phyloP scores from a whole-genome alignment of 768 basidiomycete genomes.

The Tricholoma saponaceum region DNA sequence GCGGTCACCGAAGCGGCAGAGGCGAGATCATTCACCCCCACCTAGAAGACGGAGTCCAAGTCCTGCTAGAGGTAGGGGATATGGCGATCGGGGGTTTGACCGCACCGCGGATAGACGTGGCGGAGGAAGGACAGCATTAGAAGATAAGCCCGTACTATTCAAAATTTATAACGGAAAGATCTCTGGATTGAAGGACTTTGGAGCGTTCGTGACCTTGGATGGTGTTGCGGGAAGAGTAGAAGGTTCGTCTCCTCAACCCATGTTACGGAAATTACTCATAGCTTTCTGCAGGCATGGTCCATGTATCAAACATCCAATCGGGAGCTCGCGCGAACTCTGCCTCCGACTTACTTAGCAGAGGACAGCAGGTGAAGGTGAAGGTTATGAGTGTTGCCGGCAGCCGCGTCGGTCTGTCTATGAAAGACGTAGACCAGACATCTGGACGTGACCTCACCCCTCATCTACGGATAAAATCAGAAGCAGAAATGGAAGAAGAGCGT shows the following conservation, averaged over 20 bases:
- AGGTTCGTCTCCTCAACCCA: conserved; percentile 50
- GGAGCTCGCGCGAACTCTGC: conserved; percentile 85
- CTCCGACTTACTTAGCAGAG: conserved; percentile 78
- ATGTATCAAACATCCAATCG: conserved; percentile 88
- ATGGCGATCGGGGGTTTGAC: conserved; percentile 37
- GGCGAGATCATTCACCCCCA: conserved; percentile 46
- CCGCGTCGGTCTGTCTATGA: conserved; percentile 89
- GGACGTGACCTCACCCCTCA: conserved; percentile 94
- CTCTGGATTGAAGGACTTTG: conserved; percentile 88
- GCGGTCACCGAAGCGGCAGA: conserved; percentile 57
- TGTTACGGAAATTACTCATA: conserved; percentile 7
- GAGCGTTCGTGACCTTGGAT: conserved; percentile 89
- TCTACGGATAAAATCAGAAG: conserved; percentile 89
- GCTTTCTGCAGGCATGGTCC: conserved; percentile 78
- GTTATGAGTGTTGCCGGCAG: conserved; percentile 89
- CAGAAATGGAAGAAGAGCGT: conserved; percentile 85
- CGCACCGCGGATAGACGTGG: conserved; percentile 29
- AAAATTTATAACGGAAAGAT: conserved; percentile 93
- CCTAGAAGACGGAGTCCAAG: conserved; percentile 52
- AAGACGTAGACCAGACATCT: conserved; percentile 90
- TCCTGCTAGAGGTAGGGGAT: conserved; percentile 53
- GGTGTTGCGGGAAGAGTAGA: conserved; percentile 83
- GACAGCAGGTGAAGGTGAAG: conserved; percentile 90
- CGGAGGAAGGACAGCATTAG: conserved; percentile 40
- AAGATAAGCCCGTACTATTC: conserved; percentile 85